These are phyloP conservation scores for Pulveroboletus ravenelii DNA, from an alignment of 768 basidiomycete genomes.

Conservation along the genomic window DNA sequence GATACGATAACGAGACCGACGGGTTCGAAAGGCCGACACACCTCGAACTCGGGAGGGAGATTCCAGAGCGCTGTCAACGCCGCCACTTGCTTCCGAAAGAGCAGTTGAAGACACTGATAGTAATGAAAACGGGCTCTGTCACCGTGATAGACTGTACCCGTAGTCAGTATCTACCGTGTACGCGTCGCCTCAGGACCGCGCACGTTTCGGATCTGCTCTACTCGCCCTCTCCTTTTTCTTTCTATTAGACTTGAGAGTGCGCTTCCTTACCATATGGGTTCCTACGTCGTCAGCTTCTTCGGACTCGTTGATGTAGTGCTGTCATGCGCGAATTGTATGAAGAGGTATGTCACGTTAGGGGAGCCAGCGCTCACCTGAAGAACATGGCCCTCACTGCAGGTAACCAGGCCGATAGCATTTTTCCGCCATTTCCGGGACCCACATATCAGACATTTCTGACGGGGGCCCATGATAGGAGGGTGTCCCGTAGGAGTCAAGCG, in stretches of 20 bases:
- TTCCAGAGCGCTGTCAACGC: slow-evolving; percentile 59
- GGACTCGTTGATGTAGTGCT: slow-evolving; percentile 84
- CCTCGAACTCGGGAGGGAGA: slow-evolving; percentile 80
- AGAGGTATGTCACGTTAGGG: not conserved
- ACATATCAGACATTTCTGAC: slow-evolving; percentile 69
- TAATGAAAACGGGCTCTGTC: slow-evolving; percentile 72
- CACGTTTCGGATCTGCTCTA: slow-evolving; percentile 59
- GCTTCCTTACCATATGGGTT: slow-evolving; percentile 59
- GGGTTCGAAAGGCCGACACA: slow-evolving; percentile 26
- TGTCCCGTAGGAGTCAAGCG: not conserved
- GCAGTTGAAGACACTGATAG: slow-evolving; percentile 78
- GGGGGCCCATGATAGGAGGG: slow-evolving; percentile 44
- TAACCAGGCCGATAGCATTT: slow-evolving; percentile 74
- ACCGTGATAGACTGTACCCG: slow-evolving; percentile 72
- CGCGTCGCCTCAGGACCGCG: slow-evolving; percentile 11
- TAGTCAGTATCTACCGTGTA: not conserved
- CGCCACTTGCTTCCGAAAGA: slow-evolving; percentile 72
- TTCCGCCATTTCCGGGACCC: slow-evolving; percentile 87
- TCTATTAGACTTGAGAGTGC: slow-evolving; percentile 54
- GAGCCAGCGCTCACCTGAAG: slow-evolving; percentile 57
- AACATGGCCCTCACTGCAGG: slow-evolving; percentile 89
- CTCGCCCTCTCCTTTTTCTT: slow-evolving; percentile 48
- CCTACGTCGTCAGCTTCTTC: slow-evolving; percentile 63
- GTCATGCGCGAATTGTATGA: not conserved
- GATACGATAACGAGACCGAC: slow-evolving; percentile 2